A percentile compares a stretch with the other conserved stretches of the same genome.
Conservation (phyloP, 176 grass and related monocot genomes). For the Leersia perrieri region DNA sequence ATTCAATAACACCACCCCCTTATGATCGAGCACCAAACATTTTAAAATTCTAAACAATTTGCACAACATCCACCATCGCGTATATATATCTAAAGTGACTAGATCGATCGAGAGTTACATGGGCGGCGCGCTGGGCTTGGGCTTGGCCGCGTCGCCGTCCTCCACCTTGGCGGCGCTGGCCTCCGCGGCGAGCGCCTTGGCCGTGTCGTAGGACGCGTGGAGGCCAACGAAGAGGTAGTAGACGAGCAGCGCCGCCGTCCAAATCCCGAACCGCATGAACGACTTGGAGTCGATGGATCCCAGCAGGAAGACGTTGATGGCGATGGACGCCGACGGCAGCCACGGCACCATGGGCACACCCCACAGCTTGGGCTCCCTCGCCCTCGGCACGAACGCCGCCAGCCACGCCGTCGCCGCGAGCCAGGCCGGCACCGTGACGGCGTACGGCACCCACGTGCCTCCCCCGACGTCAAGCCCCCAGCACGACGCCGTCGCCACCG, state of each 20-base stretch:
- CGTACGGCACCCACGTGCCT: constrained; percentile 51
- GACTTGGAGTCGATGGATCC: constrained; percentile 85
- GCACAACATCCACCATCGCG: too few species aligned
- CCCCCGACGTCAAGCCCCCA: constrained; percentile 11
- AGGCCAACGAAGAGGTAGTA: constrained; percentile 94
- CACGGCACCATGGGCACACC: constrained; percentile 65
- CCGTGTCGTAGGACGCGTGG: constrained; percentile 84
- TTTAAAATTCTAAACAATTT: too few species aligned
- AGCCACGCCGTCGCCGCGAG: constrained; percentile 36
- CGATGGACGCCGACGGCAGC: constrained; percentile 71
- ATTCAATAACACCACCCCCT: not conserved
- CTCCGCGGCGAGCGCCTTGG: constrained; percentile 36
- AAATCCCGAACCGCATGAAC: constrained; percentile 71
- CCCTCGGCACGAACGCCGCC: constrained; percentile 52
- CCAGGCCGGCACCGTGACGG: constrained; percentile 39
- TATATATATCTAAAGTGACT: too few species aligned
- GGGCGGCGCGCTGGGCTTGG: not conserved
- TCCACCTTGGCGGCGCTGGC: constrained; percentile 27
- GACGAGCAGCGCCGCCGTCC: constrained; percentile 55
- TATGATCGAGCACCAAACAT: too few species aligned
- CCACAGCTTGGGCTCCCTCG: constrained; percentile 52
- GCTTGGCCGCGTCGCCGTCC: constrained; percentile 28
- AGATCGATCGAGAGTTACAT: not conserved
- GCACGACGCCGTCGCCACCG: constrained; percentile 22
- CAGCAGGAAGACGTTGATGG: constrained; percentile 85